phyloP scores from a whole-genome alignment of 1,284 basidiomycete genomes.

The Ceratobasidium sp. region DNA sequence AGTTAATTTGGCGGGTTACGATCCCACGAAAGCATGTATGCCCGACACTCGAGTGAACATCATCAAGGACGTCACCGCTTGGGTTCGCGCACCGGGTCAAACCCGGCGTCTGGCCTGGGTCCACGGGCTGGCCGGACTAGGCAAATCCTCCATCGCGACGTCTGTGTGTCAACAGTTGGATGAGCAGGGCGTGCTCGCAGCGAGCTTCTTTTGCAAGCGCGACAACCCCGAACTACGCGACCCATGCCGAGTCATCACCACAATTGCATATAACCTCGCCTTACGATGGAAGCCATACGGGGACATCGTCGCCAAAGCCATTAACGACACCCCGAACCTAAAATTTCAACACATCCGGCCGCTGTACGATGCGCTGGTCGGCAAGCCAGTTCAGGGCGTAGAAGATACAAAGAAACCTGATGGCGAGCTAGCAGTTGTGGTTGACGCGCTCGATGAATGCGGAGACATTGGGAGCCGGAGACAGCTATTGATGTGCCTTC shows the following conservation, averaged over 20 bases:
- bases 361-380: neutral
- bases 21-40: neutral
- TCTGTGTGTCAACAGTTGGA: constrained; percentile 48
- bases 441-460: constrained; percentile 46
- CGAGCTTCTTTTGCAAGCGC: constrained; percentile 52
- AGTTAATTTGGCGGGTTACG: neutral
- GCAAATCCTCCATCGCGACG: constrained; percentile 50
- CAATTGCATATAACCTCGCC: neutral
- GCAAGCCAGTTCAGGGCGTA: constrained; percentile 8
- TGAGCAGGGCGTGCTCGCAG: constrained; percentile 49
- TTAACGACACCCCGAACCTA: neutral
- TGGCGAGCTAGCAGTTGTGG: constrained; percentile 14
- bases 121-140: constrained; percentile 50
- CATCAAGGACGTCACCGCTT: neutral
- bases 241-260: neutral
- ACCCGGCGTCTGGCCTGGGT: constrained; percentile 47
- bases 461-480: neutral
- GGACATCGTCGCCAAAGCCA: neutral
- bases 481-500: neutral
- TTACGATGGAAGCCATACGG: neutral
- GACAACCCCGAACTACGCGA: constrained; percentile 7
- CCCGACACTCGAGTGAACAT: neutral
- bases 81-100: neutral
- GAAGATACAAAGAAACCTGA: neutral
- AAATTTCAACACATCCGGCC: neutral